Conservation (phyloP, 2,329 filamentous ascomycete species). For the Sporothrix luriei region DNA sequence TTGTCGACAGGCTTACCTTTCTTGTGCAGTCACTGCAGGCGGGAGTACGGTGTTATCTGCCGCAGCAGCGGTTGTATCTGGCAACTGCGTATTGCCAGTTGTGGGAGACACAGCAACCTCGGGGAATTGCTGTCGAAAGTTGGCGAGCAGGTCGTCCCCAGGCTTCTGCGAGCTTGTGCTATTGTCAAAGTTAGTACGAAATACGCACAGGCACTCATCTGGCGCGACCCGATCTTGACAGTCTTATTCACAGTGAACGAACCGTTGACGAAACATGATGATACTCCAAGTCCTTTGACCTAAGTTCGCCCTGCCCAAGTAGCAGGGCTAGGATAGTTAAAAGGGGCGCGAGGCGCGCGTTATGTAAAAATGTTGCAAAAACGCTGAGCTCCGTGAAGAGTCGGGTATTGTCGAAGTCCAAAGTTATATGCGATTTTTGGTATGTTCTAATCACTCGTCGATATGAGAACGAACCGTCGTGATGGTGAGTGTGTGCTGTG, state of each 20-base stretch:
- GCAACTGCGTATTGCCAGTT: constrained; percentile 43
- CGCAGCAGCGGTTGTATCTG: constrained; percentile 36
- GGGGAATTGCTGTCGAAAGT: constrained; percentile 82
- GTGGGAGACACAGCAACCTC: constrained; percentile 59
- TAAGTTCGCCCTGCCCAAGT: constrained; percentile 22
- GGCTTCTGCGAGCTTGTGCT: constrained; percentile 84
- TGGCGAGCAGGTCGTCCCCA: constrained; percentile 77
- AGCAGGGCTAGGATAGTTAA: constrained; percentile 18
- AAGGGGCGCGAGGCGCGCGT: neutral
- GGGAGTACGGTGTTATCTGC: constrained; percentile 27
- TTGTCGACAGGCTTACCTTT: constrained; percentile 39
- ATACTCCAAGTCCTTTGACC: neutral
- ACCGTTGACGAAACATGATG: constrained; percentile 46
- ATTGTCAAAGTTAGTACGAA: constrained; percentile 15
- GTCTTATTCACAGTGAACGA: constrained; percentile 28
- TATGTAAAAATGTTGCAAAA: neutral
- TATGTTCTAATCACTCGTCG: constrained; percentile 12
- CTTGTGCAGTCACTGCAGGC: constrained; percentile 38
- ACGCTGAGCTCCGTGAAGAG: constrained; percentile 24
- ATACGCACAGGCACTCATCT: neutral
- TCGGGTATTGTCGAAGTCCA: neutral
- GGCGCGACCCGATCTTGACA: too few relatives aligned
- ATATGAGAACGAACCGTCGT: constrained; percentile 31
- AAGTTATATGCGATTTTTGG: constrained; percentile 8
- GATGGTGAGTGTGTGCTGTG: neutral